phyloP scores from a whole-genome alignment of 2,329 filamentous ascomycete genomes.

The Colletotrichum euphorbiae region DNA sequence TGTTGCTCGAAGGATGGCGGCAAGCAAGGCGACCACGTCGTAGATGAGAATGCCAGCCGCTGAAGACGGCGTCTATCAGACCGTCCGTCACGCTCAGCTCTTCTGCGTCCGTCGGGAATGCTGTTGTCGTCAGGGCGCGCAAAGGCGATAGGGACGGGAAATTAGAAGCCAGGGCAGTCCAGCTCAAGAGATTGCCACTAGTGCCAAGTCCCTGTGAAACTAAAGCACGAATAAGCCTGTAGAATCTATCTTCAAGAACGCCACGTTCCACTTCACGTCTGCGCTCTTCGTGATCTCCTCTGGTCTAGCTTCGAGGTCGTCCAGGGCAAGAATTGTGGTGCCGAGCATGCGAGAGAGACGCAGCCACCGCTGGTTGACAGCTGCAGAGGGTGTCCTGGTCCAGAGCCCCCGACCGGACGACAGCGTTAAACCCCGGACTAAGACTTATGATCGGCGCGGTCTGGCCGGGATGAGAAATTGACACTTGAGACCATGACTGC shows the following conservation, averaged over 20 bases:
- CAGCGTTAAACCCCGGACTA: not conserved
- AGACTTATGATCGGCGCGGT: conserved; percentile 22
- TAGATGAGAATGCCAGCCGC: conserved; percentile 17
- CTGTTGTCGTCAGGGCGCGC: too few species aligned
- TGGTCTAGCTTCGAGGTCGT: not conserved
- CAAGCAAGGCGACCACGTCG: not conserved
- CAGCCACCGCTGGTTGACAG: conserved; percentile 20
- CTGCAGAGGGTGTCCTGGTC: conserved; percentile 15
- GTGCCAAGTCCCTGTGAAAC: not conserved
- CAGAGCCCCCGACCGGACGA: conserved; percentile 9
- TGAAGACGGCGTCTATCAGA: conserved; percentile 17
- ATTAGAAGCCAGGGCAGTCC: not conserved
- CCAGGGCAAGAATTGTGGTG: not conserved
- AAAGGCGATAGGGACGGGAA: conserved; percentile 10
- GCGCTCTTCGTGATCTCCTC: not conserved
- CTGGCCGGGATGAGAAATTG: conserved; percentile 12
- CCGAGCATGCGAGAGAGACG: conserved; percentile 11
- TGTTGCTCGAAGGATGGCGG: not conserved
- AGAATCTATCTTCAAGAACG: conserved; percentile 9
- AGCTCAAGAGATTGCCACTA: conserved; percentile 20
- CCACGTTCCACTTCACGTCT: conserved; percentile 10
- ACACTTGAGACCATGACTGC: conserved; percentile 10
- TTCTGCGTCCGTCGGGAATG: too few species aligned
- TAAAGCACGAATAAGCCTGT: conserved; percentile 16
- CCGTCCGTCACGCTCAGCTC: not conserved